These are phyloP conservation scores for Metschnikowia similis DNA, from an alignment of 805 yeast genomes.

Conservation along the genomic window DNA sequence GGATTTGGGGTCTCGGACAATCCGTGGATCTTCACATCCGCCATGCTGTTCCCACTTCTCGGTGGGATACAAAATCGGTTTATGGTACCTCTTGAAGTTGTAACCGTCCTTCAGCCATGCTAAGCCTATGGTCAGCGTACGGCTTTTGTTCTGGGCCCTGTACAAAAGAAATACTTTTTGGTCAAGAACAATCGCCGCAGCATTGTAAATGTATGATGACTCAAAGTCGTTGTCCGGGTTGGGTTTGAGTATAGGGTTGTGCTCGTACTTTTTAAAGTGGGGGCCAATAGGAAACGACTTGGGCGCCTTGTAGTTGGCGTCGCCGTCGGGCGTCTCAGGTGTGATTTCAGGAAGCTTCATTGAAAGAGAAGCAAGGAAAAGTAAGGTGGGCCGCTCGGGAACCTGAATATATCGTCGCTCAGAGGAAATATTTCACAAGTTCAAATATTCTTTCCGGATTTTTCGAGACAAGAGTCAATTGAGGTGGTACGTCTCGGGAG, in stretches of 20 bases:
- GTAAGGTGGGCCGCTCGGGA: too few species aligned
- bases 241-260: slow-evolving; percentile 37
- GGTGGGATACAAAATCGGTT: slow-evolving; percentile 33
- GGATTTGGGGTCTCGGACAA: slow-evolving; percentile 33
- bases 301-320: slow-evolving; percentile 30
- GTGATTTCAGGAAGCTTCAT: slow-evolving; percentile 24
- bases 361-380: too few species aligned
- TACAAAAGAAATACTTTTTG: slow-evolving; percentile 34
- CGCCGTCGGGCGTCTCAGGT: slow-evolving; percentile 27
- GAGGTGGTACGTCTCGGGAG: background rate
- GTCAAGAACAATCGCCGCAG: slow-evolving; percentile 39
- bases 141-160: slow-evolving; percentile 35
- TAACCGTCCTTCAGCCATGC: slow-evolving; percentile 41
- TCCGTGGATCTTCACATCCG: slow-evolving; percentile 42
- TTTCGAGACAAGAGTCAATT: background rate
- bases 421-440: too few species aligned
- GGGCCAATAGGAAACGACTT: slow-evolving; percentile 40
- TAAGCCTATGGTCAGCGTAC: slow-evolving; percentile 33
- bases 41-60: slow-evolving; percentile 39
- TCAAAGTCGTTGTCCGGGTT: slow-evolving; percentile 36
- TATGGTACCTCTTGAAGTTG: slow-evolving; percentile 25
- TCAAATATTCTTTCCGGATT: too few species aligned
- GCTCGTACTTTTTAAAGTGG: slow-evolving; percentile 26
- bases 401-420: too few species aligned
- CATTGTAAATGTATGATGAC: slow-evolving; percentile 38